Base-by-base conservation (phyloP, 106 monocot species). In the Vanilla planifolia region DNA sequence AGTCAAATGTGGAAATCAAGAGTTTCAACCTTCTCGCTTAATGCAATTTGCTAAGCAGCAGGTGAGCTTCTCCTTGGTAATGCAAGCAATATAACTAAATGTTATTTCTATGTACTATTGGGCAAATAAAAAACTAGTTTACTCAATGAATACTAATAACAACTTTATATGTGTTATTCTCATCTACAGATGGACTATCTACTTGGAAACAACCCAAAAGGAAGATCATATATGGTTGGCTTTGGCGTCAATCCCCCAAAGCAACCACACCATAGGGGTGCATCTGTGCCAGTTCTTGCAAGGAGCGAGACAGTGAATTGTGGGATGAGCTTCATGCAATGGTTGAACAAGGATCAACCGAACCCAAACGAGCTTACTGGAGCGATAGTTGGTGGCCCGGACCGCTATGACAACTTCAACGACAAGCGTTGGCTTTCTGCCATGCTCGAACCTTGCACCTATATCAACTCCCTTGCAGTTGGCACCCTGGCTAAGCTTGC, bases 351-450 rank as follows among this genome's bases (percentile, higher is more conserved):
- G 43, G 41, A 83, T 28, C 44, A 10, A 8, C 84, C 90, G 22
- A 96, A 96, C 57, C 62, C 77, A 24, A 84, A 90, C 62, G 80
- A 74, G 75, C 83, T 96, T 60, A 81, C 86, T 16, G 95, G 95
- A 8, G 95, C 95, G 29, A 90, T 91, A 33, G 84, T 96, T 19
- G 96, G 96, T 8, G 90, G 90, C 8, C 90, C 90, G 7, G 90
- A 91, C 63, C 41, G 63, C 6, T 23, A 78, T 51, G 95, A 96
- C 63, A 42, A 79, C 53, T 96, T 96, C 55, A 51, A 70, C 3
- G 90, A 91, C 65, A 75, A 77, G 69, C 66, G 95, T 1, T 64
- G 55, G 22, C 44, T 75, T 34, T 86, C 86, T 1, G 60, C 80
- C 48, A 68, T 48, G 73, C 63, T 71, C 9, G 95, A 96, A 62